A percentile compares a stretch with the other conserved stretches of the same genome.
These are phyloP conservation scores for Prunus kanzakura DNA, from an alignment of 306 rosid species.

Conservation along the genomic window DNA sequence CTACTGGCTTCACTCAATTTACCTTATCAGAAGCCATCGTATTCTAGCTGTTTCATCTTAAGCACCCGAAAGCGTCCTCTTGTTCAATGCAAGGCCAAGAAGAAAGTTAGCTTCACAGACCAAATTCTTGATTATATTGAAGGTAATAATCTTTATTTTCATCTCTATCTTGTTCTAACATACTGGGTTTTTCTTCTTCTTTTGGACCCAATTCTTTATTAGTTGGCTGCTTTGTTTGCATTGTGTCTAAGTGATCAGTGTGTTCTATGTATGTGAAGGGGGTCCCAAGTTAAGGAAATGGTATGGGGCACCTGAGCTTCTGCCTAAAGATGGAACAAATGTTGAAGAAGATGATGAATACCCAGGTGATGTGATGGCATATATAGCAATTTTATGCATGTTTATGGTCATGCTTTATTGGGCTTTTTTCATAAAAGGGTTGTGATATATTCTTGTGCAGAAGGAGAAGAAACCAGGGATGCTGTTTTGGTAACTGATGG, in stretches of 20 bases:
- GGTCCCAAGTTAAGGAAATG: constrained; percentile 93
- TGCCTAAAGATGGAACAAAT: constrained; percentile 55
- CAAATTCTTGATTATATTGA: constrained; percentile 95
- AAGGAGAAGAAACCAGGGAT: constrained; percentile 60
- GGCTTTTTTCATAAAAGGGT: neutral
- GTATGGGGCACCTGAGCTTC: constrained; percentile 89
- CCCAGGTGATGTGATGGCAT: constrained; percentile 36
- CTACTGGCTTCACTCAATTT: constrained; percentile 17
- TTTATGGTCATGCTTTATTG: neutral
- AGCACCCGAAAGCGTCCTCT: constrained; percentile 19
- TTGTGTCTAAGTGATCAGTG: neutral
- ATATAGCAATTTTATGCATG: neutral
- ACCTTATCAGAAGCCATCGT: constrained; percentile 22
- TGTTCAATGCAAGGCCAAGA: constrained; percentile 69
- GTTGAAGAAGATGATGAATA: constrained; percentile 51
- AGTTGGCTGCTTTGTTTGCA: neutral
- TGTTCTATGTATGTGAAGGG: constrained; percentile 36
- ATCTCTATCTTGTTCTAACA: neutral
- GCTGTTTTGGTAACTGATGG: constrained; percentile 85
- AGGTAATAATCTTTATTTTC: constrained; percentile 34
- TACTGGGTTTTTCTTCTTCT: neutral
- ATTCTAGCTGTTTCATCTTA: constrained; percentile 22
- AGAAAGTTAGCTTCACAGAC: constrained; percentile 65
- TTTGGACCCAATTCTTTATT: neutral
- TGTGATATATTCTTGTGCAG: constrained; percentile 33